Percentiles rank a stretch among this genome's conserved stretches.
Conservation (phyloP, 225 moss, liverwort and hornwort species). For the Ulota crispa region DNA sequence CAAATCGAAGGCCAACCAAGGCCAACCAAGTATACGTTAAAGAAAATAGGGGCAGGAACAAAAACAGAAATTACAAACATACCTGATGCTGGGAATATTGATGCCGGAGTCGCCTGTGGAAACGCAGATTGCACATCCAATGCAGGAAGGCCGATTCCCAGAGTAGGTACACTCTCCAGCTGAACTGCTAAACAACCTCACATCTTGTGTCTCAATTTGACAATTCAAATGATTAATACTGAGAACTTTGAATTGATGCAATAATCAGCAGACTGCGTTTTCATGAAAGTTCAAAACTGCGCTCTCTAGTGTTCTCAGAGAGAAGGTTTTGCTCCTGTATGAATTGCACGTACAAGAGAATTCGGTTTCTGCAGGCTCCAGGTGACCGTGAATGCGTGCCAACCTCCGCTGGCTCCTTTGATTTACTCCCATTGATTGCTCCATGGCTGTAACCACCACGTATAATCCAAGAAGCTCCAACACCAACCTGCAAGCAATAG, state of each 20-base stretch:
- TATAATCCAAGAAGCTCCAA: neutral
- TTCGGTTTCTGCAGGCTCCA: conserved; percentile 45
- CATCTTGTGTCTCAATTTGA: conserved; percentile 15
- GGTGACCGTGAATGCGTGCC: conserved; percentile 57
- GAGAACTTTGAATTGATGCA: neutral
- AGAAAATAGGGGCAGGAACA: neutral
- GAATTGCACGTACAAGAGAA: conserved; percentile 34
- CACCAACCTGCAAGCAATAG: conserved; percentile 25
- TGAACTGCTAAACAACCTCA: conserved; percentile 41
- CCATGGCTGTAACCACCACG: conserved; percentile 22
- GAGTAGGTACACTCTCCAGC: conserved; percentile 66
- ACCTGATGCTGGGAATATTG: conserved; percentile 81
- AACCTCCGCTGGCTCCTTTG: conserved; percentile 61
- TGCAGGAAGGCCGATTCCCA: conserved; percentile 72
- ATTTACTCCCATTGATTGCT: conserved; percentile 27
- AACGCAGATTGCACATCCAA: conserved; percentile 77
- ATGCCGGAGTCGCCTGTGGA: conserved; percentile 90
- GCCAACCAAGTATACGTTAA: neutral
- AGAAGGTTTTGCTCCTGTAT: neutral
- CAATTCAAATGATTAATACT: neutral
- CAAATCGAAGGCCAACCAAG: neutral
- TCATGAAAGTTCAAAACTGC: neutral
- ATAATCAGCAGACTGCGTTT: neutral
- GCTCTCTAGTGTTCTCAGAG: neutral
- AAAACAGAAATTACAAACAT: neutral